Base-by-base conservation (phyloP, 495 filamentous ascomycete genomes). In the Echria macrotheca region DNA sequence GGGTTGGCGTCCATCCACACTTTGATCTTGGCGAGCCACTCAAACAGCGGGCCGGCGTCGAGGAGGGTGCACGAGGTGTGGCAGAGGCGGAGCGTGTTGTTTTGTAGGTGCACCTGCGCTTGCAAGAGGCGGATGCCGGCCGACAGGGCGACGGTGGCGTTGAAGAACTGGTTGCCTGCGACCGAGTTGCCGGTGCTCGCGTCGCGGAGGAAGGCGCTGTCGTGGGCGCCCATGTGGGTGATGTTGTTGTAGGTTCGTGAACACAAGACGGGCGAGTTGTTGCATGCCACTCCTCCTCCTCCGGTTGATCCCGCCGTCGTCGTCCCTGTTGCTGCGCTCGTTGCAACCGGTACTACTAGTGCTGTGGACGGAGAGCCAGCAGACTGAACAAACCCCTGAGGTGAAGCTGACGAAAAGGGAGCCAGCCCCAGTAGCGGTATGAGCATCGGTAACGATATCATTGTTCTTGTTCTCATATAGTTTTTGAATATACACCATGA, bases 91-190 rank as follows among this genome's bases (percentile, higher is more conserved):
- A 86, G 67, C 1, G 68, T 69, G n/a, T 69, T 70, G 15, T 75
- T 55, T 31, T 58, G 41, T 22, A 71, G 52, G 67, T 89, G 84
- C 7, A 86, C 81, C 61, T 90, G 85, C 15, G 69, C 82, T 59
- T 87, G 82, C 1, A 89, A 68, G 25, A 85, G 77, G 7, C 85
- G 79, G 49, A 89, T 74, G 9, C 86, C 85, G 17, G 81, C 76
- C 23, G 81, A 73, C 3, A 89, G 73, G 32, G 85, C 82, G 0
- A 71, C 67, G n/a, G 78, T 80, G 22, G 83, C 73, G 55, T 80
- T 75, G 64, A 78, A 75, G 57, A 75, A 82, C 57, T 88, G 85
- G 54, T 87, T 86, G 2, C 84, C 81, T 14, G 77, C 70, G 5
- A 78, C 65, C 12, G 78, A 70, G 44, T 76, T 71, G 23, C 74